These are phyloP conservation scores for Monosporascus ibericus DNA, from an alignment of 2,329 filamentous ascomycete species.

Conservation along the genomic window DNA sequence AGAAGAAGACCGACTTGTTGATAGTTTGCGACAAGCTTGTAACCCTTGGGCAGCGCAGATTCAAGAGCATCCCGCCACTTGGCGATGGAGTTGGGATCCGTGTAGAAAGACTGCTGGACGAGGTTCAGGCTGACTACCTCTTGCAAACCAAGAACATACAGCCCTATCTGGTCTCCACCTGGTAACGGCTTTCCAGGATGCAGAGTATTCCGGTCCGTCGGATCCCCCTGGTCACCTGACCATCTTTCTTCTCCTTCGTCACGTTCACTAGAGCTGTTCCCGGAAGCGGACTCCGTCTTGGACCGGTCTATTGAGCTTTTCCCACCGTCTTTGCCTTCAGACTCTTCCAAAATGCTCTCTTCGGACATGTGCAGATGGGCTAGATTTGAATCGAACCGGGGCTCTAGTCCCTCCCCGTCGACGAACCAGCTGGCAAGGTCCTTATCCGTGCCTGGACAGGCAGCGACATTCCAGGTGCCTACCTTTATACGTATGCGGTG, in stretches of 20 bases:
- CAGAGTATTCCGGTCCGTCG: constrained; percentile 35
- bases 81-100: constrained; percentile 62
- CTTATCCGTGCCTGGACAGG: constrained; percentile 75
- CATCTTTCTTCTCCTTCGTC: constrained; percentile 22
- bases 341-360: constrained; percentile 29
- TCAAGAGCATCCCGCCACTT: constrained; percentile 78
- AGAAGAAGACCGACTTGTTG: constrained; percentile 83
- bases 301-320: constrained; percentile 3
- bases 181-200: constrained; percentile 40
- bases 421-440: constrained; percentile 89
- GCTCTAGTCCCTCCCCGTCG: constrained; percentile 63
- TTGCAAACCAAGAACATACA: constrained; percentile 87
- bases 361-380: constrained; percentile 45
- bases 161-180: constrained; percentile 64
- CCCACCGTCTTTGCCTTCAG: constrained; percentile 5
- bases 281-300: not conserved
- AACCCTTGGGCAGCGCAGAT: constrained; percentile 68
- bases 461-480: constrained; percentile 92
- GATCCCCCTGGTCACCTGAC: not conserved
- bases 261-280: constrained; percentile 5
- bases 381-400: constrained; percentile 55
- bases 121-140: constrained; percentile 85
- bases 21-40: constrained; percentile 69
- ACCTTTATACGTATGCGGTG: constrained; percentile 79
- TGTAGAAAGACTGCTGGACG: constrained; percentile 71